Evolutionary conservation across 768 basidiomycete genomes (phyloP).

Genomic region (Coprinopsis sp.): DNA sequence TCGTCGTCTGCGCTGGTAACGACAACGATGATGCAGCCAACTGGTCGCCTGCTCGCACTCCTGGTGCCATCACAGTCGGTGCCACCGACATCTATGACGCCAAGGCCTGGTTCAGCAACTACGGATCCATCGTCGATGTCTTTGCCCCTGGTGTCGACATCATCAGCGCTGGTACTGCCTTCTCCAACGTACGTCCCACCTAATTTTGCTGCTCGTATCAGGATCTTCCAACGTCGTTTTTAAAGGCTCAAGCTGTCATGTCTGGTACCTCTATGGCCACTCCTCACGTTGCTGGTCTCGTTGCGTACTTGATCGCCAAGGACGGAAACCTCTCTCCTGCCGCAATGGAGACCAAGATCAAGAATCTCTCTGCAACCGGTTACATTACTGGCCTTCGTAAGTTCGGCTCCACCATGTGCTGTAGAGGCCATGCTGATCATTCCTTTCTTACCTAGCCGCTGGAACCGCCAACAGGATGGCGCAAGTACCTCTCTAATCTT

Average conservation of each 20-base stretch:
- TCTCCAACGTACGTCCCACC: conserved; percentile 13
- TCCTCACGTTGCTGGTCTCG: conserved; percentile 34
- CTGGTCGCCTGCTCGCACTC: conserved; percentile 32
- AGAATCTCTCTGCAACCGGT: conserved; percentile 19
- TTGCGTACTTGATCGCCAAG: conserved; percentile 28
- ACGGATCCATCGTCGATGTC: conserved; percentile 37
- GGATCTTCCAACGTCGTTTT: background rate
- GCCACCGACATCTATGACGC: conserved; percentile 32
- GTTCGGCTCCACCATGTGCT: conserved; percentile 3
- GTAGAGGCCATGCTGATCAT: background rate
- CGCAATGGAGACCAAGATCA: conserved; percentile 19
- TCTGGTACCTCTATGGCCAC: conserved; percentile 29
- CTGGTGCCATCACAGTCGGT: conserved; percentile 35
- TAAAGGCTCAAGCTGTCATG: conserved; percentile 19
- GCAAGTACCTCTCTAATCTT: background rate
- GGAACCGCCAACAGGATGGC: conserved; percentile 1
- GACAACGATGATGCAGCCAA: conserved; percentile 23
- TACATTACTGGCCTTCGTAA: conserved; percentile 24
- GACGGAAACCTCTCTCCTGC: conserved; percentile 28
- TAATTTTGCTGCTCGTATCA: background rate
- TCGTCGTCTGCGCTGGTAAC: conserved; percentile 36
- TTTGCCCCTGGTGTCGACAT: conserved; percentile 36
- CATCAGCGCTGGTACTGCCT: conserved; percentile 26
- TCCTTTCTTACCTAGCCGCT: background rate
- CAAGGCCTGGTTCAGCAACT: conserved; percentile 36